Evolutionary conservation across 129 eudicot species (phyloP).

Genomic region (Mikania micrantha): DNA sequence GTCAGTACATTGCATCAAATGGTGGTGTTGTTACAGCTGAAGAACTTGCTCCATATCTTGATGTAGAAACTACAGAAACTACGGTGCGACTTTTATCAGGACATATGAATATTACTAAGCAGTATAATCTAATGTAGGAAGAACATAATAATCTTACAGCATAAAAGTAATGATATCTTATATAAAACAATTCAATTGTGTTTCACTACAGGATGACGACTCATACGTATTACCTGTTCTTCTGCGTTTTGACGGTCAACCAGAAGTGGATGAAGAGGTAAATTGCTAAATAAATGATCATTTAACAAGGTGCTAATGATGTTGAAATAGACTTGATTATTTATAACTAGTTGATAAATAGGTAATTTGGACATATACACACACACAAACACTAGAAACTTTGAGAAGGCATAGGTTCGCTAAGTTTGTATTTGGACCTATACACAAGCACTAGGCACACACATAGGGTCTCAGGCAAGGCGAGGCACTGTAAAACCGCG

Average conservation of each 20-base stretch:
- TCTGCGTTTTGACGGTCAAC: constrained; percentile 87
- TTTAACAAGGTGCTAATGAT: background rate
- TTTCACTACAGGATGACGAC: constrained; percentile 60
- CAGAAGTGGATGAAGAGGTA: constrained; percentile 97
- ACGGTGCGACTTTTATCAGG: constrained; percentile 34
- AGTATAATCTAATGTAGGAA: background rate
- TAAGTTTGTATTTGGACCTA: too few relatives aligned
- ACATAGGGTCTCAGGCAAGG: too few relatives aligned
- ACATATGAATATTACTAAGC: background rate
- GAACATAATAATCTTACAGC: background rate
- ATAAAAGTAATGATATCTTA: background rate
- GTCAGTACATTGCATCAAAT: constrained; percentile 71
- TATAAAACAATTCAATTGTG: constrained; percentile 24
- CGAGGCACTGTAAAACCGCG: too few relatives aligned
- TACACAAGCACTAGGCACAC: background rate
- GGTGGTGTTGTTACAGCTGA: constrained; percentile 98
- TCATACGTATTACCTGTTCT: constrained; percentile 93
- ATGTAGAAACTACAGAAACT: constrained; percentile 53
- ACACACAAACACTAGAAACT: too few relatives aligned
- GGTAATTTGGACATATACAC: background rate
- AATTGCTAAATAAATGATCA: constrained; percentile 7
- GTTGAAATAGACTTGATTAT: background rate
- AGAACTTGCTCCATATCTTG: constrained; percentile 99
- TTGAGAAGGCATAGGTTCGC: too few relatives aligned
- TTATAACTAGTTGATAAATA: background rate